Conservation (phyloP, 2,329 filamentous ascomycete genomes). For the Bertia moriformis region DNA sequence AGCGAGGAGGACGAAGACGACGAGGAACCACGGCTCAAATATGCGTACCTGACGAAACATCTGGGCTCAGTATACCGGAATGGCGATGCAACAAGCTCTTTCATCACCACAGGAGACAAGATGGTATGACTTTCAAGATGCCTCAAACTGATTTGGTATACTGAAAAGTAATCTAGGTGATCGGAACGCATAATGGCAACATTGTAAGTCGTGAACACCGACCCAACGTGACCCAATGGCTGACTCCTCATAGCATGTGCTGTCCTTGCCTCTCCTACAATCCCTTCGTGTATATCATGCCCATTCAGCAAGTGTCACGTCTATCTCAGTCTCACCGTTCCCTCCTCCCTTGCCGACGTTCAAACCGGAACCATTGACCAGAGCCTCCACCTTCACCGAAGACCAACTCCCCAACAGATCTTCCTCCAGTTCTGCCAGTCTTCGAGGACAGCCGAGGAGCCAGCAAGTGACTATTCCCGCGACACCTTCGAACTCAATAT, state of each 20-base stretch:
- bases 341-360: slow-evolving; percentile 30
- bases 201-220: slow-evolving; percentile 30
- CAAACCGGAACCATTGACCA: slow-evolving; percentile 13
- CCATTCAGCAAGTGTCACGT: slow-evolving; percentile 46
- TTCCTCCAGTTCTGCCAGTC: not conserved
- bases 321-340: slow-evolving; percentile 45
- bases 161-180: slow-evolving; percentile 28
- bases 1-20: slow-evolving; percentile 43
- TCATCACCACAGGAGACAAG: slow-evolving; percentile 48
- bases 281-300: slow-evolving; percentile 44
- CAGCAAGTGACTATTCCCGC: slow-evolving; percentile 20
- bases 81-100: slow-evolving; percentile 48
- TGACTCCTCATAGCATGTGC: slow-evolving; percentile 30
- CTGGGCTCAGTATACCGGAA: slow-evolving; percentile 45
- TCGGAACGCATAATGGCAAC: slow-evolving; percentile 54
- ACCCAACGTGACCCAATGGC: slow-evolving; percentile 2
- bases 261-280: slow-evolving; percentile 40
- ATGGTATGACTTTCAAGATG: slow-evolving; percentile 28
- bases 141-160: slow-evolving; percentile 1
- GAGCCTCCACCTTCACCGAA: slow-evolving; percentile 6
- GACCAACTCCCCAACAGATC: not conserved
- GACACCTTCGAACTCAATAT: slow-evolving; percentile 46
- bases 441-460: not conserved
- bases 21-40: slow-evolving; percentile 53
- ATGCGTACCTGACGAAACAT: slow-evolving; percentile 42